phyloP scores from a whole-genome alignment of 2,329 filamentous ascomycete species.

The Ophiostoma australiae region DNA sequence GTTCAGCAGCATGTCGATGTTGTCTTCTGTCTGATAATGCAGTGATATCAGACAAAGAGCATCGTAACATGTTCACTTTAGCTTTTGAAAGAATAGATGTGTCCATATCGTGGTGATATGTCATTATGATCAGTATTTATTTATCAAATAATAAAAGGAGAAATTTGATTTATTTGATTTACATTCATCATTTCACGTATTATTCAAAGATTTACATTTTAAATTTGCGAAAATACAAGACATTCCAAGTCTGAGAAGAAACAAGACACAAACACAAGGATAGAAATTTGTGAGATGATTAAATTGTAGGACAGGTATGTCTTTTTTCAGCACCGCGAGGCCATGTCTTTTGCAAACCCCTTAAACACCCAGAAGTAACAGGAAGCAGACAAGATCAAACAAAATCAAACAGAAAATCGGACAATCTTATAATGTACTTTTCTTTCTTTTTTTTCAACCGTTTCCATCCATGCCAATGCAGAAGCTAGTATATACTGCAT shows the following conservation, averaged over 20 bases:
- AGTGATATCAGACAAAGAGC: not conserved
- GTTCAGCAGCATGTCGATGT: no score
- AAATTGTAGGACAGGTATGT: not conserved
- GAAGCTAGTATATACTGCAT: constrained; percentile 15
- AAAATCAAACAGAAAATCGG: not conserved
- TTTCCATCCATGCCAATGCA: constrained; percentile 17
- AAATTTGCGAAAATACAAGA: no score
- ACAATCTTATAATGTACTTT: constrained; percentile 6
- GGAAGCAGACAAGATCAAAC: not conserved
- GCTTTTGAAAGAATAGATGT: not conserved
- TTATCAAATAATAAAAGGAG: no score
- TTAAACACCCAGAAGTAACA: not conserved
- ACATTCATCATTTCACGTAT: no score
- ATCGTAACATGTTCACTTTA: not conserved
- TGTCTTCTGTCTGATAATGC: no score
- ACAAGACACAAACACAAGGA: no score
- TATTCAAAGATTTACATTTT: no score
- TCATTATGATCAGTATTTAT: no score
- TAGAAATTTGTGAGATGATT: no score
- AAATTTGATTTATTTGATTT: no score
- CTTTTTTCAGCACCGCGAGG: not conserved
- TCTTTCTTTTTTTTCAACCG: constrained; percentile 15
- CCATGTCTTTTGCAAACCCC: not conserved
- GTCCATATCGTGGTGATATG: no score
- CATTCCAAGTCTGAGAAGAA: no score